A percentile compares a stretch with the other conserved stretches of the same genome.
These are phyloP conservation scores for Pelargonium citronellum DNA, from an alignment of 441 rosid genomes.

Conservation along the genomic window DNA sequence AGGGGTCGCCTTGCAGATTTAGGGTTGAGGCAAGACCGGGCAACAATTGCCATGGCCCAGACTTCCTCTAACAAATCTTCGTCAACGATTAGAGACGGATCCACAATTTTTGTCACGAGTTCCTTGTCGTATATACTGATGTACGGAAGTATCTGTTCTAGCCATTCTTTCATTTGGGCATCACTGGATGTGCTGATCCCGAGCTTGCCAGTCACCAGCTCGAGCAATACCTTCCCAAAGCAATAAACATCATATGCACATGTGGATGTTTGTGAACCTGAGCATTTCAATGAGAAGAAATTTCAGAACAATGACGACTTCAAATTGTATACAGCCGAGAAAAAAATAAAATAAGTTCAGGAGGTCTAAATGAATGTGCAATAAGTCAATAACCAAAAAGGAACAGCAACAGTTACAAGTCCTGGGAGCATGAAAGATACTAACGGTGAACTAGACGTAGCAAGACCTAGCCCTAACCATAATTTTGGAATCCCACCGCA, in stretches of 20 bases:
- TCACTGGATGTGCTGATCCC: conserved; percentile 65
- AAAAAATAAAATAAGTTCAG: too few relatives aligned
- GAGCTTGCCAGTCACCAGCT: conserved; percentile 87
- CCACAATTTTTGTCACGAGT: conserved; percentile 77
- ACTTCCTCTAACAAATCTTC: conserved; percentile 95
- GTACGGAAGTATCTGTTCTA: conserved; percentile 63
- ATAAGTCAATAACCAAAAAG: too few relatives aligned
- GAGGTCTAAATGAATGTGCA: too few relatives aligned
- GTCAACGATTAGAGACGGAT: conserved; percentile 79
- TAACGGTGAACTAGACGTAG: too few relatives aligned
- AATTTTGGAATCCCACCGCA: neutral
- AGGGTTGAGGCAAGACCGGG: conserved; percentile 87
- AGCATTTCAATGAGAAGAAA: conserved; percentile 15
- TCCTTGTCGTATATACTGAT: conserved; percentile 85
- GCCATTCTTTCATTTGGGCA: conserved; percentile 43
- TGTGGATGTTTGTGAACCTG: conserved; percentile 54
- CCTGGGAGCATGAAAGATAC: too few relatives aligned
- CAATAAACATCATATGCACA: conserved; percentile 87
- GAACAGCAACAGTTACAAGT: too few relatives aligned
- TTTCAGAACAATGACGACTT: neutral
- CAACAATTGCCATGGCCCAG: conserved; percentile 96
- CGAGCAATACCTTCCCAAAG: conserved; percentile 92
- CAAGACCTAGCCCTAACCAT: too few relatives aligned
- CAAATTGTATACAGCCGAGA: neutral
- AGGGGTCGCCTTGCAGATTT: conserved; percentile 84